Conservation (phyloP, 2,329 filamentous ascomycete genomes). For the Sporothrix luriei region DNA sequence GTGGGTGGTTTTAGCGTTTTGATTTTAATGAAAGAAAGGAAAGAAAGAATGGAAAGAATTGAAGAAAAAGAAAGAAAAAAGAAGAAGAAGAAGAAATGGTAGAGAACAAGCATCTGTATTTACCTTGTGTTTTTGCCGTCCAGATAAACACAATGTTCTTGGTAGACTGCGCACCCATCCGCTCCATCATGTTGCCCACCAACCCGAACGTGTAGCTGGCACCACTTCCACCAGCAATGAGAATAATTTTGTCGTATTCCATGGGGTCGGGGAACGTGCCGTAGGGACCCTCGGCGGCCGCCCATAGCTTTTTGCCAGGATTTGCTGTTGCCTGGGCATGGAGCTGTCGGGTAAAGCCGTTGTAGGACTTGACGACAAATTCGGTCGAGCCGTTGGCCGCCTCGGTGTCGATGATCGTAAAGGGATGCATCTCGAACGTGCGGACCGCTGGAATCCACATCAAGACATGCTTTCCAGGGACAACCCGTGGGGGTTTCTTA, state of each 20-base stretch:
- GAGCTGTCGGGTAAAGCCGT: slow-evolving; percentile 61
- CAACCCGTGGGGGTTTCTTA: slow-evolving; percentile 51
- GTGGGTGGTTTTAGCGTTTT: not conserved
- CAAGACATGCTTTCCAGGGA: slow-evolving; percentile 64
- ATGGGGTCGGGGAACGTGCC: slow-evolving; percentile 57
- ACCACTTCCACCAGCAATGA: slow-evolving; percentile 63
- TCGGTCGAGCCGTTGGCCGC: slow-evolving; percentile 51
- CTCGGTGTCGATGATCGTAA: slow-evolving; percentile 57
- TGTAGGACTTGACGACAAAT: slow-evolving; percentile 60
- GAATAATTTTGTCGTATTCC: slow-evolving; percentile 58
- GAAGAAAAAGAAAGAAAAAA: no score
- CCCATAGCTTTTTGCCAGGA: slow-evolving; percentile 53
- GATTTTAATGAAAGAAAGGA: not conserved
- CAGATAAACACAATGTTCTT: slow-evolving; percentile 54
- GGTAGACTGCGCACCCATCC: slow-evolving; percentile 45
- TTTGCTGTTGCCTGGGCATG: slow-evolving; percentile 55
- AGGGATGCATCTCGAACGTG: slow-evolving; percentile 62
- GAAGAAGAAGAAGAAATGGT: not conserved
- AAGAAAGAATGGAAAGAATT: not conserved
- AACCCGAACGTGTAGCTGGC: slow-evolving; percentile 61
- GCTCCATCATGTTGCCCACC: slow-evolving; percentile 50
- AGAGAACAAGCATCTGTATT: slow-evolving; percentile 34
- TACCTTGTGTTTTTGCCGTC: slow-evolving; percentile 52
- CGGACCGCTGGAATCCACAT: slow-evolving; percentile 64
- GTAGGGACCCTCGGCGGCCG: slow-evolving; percentile 62